A percentile compares a stretch with the other conserved stretches of the same genome.
phyloP scores from a whole-genome alignment of 331 rosid species.

The Acacia concinna region DNA sequence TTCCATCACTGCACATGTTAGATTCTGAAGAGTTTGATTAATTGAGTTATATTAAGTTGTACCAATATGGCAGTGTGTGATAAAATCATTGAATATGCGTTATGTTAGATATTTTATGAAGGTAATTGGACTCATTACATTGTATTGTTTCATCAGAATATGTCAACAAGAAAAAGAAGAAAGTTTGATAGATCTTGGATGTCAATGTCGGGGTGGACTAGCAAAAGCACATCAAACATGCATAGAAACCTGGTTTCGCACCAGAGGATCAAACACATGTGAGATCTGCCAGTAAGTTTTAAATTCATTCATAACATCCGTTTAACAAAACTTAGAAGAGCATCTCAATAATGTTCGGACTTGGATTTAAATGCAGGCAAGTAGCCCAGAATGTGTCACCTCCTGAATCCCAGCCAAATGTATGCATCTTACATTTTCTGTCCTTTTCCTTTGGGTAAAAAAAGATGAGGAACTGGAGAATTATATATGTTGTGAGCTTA shows the following conservation, averaged over 20 bases:
- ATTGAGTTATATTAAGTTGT: not conserved
- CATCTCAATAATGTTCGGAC: not conserved
- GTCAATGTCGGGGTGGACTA: constrained; percentile 17
- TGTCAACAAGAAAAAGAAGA: constrained; percentile 17
- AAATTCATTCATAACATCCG: not conserved
- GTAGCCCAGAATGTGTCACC: constrained; percentile 21
- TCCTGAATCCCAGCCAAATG: constrained; percentile 19
- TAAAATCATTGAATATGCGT: not conserved
- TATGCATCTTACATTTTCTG: not conserved
- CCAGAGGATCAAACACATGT: constrained; percentile 17
- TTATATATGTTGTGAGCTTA: not conserved
- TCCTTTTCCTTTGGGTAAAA: not conserved
- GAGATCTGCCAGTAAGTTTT: constrained; percentile 20
- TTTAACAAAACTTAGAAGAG: not conserved
- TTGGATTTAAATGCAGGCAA: constrained; percentile 3
- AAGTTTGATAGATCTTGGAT: constrained; percentile 18
- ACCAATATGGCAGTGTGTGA: not conserved
- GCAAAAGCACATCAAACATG: constrained; percentile 5
- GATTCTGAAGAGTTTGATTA: not conserved
- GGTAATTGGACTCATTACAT: not conserved
- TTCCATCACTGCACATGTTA: not conserved
- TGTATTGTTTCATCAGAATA: constrained; percentile 1
- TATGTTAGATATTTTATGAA: not conserved
- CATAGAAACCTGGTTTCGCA: constrained; percentile 11
- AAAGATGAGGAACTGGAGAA: not conserved